A percentile compares a stretch with the other conserved stretches of the same genome.
phyloP scores from a whole-genome alignment of 2,329 filamentous ascomycete species.

The Metarhizium anisopliae region DNA sequence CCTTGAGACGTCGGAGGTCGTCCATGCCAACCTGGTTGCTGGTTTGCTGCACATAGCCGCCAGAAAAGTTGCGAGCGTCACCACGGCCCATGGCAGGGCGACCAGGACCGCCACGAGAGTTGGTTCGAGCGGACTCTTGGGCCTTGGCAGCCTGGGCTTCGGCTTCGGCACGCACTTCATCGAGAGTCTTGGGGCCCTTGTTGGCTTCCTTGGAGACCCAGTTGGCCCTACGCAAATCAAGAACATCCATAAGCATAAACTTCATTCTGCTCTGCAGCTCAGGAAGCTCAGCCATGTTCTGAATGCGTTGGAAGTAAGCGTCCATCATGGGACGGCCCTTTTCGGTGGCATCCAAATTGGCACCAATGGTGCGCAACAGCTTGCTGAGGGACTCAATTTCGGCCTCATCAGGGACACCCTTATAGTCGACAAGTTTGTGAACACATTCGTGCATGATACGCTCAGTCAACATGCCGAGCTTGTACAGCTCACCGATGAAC shows the following conservation, averaged over 20 bases:
- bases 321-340: slow-evolving; percentile 84
- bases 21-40: slow-evolving; percentile 87
- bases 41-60: slow-evolving; percentile 59
- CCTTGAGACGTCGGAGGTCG: slow-evolving; percentile 78
- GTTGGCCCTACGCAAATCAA: slow-evolving; percentile 68
- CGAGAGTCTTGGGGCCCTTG: slow-evolving; percentile 95
- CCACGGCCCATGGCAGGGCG: slow-evolving; percentile 71
- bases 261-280: slow-evolving; percentile 78
- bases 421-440: slow-evolving; percentile 91
- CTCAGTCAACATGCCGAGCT: slow-evolving; percentile 95
- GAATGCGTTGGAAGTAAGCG: slow-evolving; percentile 85
- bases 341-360: slow-evolving; percentile 72
- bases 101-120: slow-evolving; percentile 54
- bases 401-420: slow-evolving; percentile 85
- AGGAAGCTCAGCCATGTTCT: slow-evolving; percentile 69
- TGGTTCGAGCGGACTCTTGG: slow-evolving; percentile 56
- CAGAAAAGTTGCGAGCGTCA: slow-evolving; percentile 77
- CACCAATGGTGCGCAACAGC: slow-evolving; percentile 84
- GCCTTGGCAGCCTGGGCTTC: slow-evolving; percentile 76
- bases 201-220: slow-evolving; percentile 85
- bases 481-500: slow-evolving; percentile 99
- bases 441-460: slow-evolving; percentile 99
- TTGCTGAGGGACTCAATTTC: slow-evolving; percentile 95
- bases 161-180: slow-evolving; percentile 76
- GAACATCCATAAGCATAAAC: slow-evolving; percentile 94